phyloP scores from a whole-genome alignment of 768 basidiomycete genomes.

The Mrakia hoshinonis region DNA sequence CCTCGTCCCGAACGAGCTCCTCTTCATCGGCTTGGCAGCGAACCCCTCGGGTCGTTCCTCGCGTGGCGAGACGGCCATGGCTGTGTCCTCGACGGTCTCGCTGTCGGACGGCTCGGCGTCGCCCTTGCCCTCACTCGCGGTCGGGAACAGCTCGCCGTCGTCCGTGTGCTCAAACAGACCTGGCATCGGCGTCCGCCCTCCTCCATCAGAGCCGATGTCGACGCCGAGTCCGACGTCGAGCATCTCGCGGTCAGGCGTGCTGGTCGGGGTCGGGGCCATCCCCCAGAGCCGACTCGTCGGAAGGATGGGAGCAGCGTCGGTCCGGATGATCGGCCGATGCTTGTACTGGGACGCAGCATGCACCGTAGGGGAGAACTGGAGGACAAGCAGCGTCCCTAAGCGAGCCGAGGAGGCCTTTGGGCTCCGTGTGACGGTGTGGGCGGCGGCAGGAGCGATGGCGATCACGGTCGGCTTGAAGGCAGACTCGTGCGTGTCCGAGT shows the following conservation, averaged over 20 bases:
- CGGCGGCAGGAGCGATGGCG: background rate
- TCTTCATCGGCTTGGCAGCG: background rate
- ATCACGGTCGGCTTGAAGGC: background rate
- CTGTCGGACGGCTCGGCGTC: no score
- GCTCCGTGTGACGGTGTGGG: background rate
- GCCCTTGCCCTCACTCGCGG: background rate
- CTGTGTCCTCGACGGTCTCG: background rate
- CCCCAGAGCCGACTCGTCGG: background rate
- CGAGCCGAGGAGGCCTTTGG: background rate
- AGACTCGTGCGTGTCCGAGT: background rate
- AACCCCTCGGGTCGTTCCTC: background rate
- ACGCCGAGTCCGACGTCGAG: background rate
- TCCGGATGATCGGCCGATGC: background rate
- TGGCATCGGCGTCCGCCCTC: no score
- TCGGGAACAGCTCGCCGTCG: background rate
- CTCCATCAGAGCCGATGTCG: background rate
- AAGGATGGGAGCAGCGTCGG: background rate
- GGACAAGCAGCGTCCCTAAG: background rate
- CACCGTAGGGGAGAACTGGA: background rate
- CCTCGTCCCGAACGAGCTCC: slow-evolving; percentile 9
- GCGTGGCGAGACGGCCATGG: background rate
- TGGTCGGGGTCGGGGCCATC: background rate
- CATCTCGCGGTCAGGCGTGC: background rate
- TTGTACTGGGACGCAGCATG: background rate
- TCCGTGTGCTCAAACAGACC: background rate